These are phyloP conservation scores for Chytriomyces sp. DNA, from an alignment of 192 early-diverging fungal species.

Conservation along the genomic window DNA sequence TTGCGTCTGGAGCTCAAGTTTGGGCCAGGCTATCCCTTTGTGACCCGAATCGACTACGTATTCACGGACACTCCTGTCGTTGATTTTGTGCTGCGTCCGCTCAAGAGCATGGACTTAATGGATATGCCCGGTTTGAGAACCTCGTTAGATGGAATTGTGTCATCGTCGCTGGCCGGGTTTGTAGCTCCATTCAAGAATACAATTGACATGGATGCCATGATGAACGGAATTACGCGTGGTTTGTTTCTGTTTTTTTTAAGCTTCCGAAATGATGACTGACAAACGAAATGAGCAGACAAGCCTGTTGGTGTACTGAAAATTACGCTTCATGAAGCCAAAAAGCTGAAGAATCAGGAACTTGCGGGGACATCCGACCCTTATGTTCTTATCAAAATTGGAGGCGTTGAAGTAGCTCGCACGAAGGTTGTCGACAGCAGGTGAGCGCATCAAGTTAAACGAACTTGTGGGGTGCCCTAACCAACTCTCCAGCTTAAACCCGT, in stretches of 20 bases:
- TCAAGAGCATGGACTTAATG: constrained; percentile 76
- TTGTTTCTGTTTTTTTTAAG: background rate
- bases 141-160: constrained; percentile 52
- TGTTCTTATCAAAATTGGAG: constrained; percentile 71
- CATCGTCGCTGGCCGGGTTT: constrained; percentile 5
- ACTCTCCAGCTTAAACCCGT: constrained; percentile 67
- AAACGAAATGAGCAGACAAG: constrained; percentile 44
- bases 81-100: constrained; percentile 87
- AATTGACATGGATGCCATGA: constrained; percentile 77
- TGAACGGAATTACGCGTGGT: constrained; percentile 66
- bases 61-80: constrained; percentile 86
- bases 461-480: too few relatives aligned
- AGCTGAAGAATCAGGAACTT: constrained; percentile 83
- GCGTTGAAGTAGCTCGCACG: constrained; percentile 67
- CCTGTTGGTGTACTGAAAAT: constrained; percentile 87
- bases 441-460: too few relatives aligned
- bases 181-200: constrained; percentile 73
- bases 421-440: constrained; percentile 63
- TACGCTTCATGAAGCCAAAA: constrained; percentile 75
- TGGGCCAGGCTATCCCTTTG: constrained; percentile 81
- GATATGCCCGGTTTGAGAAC: constrained; percentile 43
- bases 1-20: constrained; percentile 85
- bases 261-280: background rate
- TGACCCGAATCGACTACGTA: constrained; percentile 79
- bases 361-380: constrained; percentile 92